A percentile compares a stretch with the other conserved stretches of the same genome.
Conservation (phyloP, 169 alveolate genomes). For the Cryptosporidium sp. region DNA sequence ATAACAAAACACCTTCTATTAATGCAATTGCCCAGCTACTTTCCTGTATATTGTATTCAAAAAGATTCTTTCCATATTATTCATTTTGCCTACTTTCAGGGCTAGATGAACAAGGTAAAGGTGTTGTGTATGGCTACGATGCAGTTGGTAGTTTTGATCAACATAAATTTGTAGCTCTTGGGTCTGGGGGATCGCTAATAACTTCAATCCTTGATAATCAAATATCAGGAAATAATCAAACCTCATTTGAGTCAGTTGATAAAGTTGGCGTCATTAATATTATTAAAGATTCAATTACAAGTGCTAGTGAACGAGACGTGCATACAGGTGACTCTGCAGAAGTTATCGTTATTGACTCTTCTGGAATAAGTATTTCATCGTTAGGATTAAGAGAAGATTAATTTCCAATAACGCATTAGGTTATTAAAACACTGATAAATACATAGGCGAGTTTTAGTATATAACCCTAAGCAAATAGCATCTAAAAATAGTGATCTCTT, state of each 20-base stretch:
- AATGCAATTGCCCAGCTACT: constrained; percentile 90
- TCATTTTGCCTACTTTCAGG: constrained; percentile 92
- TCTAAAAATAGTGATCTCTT: neutral
- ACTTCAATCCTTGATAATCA: constrained; percentile 90
- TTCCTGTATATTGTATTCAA: constrained; percentile 89
- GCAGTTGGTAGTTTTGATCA: constrained; percentile 92
- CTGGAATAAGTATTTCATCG: constrained; percentile 75
- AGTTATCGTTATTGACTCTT: constrained; percentile 80
- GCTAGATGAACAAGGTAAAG: constrained; percentile 87
- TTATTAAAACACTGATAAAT: neutral
- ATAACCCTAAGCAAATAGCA: neutral
- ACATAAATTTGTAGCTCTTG: constrained; percentile 90
- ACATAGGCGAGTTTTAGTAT: neutral
- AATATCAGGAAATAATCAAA: constrained; percentile 70
- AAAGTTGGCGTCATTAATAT: constrained; percentile 86
- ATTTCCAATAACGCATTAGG: neutral
- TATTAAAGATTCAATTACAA: constrained; percentile 91
- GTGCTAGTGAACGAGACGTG: constrained; percentile 94
- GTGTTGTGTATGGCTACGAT: constrained; percentile 91
- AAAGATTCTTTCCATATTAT: constrained; percentile 94
- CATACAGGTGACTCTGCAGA: constrained; percentile 92
- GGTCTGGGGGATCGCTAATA: constrained; percentile 90
- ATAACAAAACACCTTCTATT: constrained; percentile 88
- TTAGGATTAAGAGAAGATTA: constrained; percentile 77
- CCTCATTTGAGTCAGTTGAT: constrained; percentile 56